Base-by-base conservation (phyloP, 2,329 filamentous ascomycete species). In the Nectriaceae sp. region DNA sequence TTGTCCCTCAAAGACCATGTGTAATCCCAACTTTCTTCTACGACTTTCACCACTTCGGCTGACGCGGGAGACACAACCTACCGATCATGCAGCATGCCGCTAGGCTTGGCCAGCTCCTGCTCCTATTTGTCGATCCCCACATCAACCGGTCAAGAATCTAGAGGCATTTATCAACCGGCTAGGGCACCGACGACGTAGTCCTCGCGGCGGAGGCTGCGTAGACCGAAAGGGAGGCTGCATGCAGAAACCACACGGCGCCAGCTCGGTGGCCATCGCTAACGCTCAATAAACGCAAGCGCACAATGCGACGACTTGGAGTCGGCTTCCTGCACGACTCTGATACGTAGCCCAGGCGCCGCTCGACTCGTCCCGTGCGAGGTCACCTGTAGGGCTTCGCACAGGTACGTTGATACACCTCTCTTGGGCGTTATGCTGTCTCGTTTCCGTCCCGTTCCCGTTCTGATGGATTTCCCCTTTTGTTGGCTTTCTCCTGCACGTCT, bases 181-280 rank as follows among this genome's bases (percentile, higher is more conserved):
- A 33, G 31, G 42, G 44, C 56, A 58, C 56, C 56, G 55, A 58
- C 50, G 36, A 56, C 31, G 31, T 42, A 55, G 56, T 58, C 51
- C 42, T 45, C 47, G 44, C 44, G 54, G 55, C 46, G 52, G 31
- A 53, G 35, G 21, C 53, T 40, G 45, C 44, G 46, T 50, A 58
- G 56, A 56, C 56, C 53, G 55, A 52, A 47, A 45, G 55, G 46
- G 40, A 36, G 47, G 53, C 42, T 58, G 56, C 55, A 52, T 36
- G 13, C 13, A 16, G 33, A 18, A 39, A 18, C 37, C 37, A 39
- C 37, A 20, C 33, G 11, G 33, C 33, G 16, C 16, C 8, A n/a
- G 8, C 33, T 16, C 8, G n/a, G 8, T 36, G 33, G 16, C 33
- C n/a, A n/a, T 36, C 5, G n/a, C 33, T 16, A 8, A 6, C 16